Conservation (phyloP, 2,329 filamentous ascomycete genomes). For the Onygenales sp. region DNA sequence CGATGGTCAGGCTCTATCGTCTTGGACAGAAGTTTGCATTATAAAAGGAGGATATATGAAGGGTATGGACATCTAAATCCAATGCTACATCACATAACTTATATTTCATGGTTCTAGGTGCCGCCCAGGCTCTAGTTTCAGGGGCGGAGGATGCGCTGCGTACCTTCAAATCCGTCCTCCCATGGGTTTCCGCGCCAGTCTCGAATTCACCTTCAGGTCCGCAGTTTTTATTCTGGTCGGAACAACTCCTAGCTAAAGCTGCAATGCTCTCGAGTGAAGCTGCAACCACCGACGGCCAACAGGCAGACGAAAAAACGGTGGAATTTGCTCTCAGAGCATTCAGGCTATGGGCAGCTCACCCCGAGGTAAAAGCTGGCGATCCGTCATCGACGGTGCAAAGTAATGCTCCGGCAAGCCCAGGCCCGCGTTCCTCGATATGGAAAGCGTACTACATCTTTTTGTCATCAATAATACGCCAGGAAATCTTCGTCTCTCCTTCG, state of each 20-base stretch:
- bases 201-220: slow-evolving; percentile 40
- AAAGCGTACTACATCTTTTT: slow-evolving; percentile 73
- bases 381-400: slow-evolving; percentile 11
- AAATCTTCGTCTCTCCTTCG: slow-evolving; percentile 12
- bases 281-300: slow-evolving; percentile 20
- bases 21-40: slow-evolving; percentile 76
- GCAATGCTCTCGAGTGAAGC: slow-evolving; percentile 58
- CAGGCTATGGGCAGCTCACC: slow-evolving; percentile 35
- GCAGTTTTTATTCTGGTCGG: slow-evolving; percentile 69
- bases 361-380: slow-evolving; percentile 23
- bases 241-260: slow-evolving; percentile 65
- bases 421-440: slow-evolving; percentile 54
- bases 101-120: slow-evolving; percentile 24
- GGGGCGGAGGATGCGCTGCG: slow-evolving; percentile 49
- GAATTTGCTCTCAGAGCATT: slow-evolving; percentile 39
- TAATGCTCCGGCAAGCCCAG: slow-evolving; percentile 14
- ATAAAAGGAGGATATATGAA: slow-evolving; percentile 71
- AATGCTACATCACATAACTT: neutral
- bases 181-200: slow-evolving; percentile 43
- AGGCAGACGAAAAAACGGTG: slow-evolving; percentile 18
- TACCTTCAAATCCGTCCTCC: slow-evolving; percentile 57
- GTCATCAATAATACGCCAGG: slow-evolving; percentile 61
- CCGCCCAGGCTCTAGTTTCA: slow-evolving; percentile 35
- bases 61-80: slow-evolving; percentile 41
- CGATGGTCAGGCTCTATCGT: slow-evolving; percentile 45